Evolutionary conservation across 2,329 filamentous ascomycete genomes (phyloP).

Genomic region (Ceratocystiopsis minuta): DNA sequence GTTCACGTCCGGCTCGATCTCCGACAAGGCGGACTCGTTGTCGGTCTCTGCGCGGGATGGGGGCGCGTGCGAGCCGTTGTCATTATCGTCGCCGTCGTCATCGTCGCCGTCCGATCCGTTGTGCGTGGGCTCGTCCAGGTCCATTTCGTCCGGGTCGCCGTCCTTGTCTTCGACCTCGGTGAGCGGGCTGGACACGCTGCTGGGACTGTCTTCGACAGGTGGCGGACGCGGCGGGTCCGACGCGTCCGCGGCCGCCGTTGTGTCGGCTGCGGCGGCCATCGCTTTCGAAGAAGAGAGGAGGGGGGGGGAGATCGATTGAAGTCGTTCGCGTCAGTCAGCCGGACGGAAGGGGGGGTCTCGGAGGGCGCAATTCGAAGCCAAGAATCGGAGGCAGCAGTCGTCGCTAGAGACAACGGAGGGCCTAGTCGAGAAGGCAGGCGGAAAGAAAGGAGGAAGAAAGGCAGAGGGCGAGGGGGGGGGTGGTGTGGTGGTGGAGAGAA

Average conservation of each 20-base stretch:
- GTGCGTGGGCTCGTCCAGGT: conserved; percentile 20
- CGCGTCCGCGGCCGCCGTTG: conserved; percentile 25
- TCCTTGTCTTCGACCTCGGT: conserved; percentile 80
- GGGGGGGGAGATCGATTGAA: neutral
- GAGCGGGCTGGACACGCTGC: conserved; percentile 71
- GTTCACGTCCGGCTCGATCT: conserved; percentile 29
- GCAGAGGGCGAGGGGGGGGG: neutral
- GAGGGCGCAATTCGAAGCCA: neutral
- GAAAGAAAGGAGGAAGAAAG: neutral
- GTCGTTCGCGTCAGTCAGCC: neutral
- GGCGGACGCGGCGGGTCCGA: conserved; percentile 31
- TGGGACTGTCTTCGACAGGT: conserved; percentile 38
- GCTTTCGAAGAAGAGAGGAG: neutral
- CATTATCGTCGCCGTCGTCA: conserved; percentile 7
- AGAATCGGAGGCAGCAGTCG: neutral
- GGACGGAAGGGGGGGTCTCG: neutral
- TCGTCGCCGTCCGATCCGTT: conserved; percentile 10
- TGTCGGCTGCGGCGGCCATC: conserved; percentile 28
- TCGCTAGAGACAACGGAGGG: neutral
- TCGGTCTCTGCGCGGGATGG: conserved; percentile 6
- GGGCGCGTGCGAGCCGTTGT: conserved; percentile 8
- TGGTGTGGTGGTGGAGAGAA: neutral
- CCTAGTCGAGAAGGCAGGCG: neutral
- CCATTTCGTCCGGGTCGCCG: conserved; percentile 47
- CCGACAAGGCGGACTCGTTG: conserved; percentile 30